Conservation (phyloP, 495 filamentous ascomycete genomes). For the Aspergillus olivimuriae region DNA sequence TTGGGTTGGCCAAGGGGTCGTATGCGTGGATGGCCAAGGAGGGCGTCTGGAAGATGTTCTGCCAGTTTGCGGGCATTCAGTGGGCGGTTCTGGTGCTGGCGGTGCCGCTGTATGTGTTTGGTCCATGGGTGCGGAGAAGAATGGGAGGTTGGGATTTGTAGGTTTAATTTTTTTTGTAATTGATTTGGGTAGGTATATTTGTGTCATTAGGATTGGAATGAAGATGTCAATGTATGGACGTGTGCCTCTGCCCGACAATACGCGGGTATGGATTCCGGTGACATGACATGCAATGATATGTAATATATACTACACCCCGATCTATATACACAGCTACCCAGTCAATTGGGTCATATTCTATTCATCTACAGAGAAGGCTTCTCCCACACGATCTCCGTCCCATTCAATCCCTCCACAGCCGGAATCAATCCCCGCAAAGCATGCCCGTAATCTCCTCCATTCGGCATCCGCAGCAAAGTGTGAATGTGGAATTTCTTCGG, state of each 20-base stretch:
- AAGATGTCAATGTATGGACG: too few relatives aligned
- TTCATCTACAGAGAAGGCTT: slow-evolving; percentile 3
- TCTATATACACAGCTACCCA: too few relatives aligned
- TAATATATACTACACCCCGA: too few relatives aligned
- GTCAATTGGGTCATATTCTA: too few relatives aligned
- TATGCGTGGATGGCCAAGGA: slow-evolving; percentile 25
- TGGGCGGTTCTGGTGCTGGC: slow-evolving; percentile 28
- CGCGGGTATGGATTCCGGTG: too few relatives aligned
- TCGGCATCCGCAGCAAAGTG: slow-evolving; percentile 62
- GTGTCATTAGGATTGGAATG: too few relatives aligned
- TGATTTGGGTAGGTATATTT: too few relatives aligned
- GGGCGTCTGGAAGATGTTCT: slow-evolving; percentile 32
- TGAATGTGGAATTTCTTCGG: slow-evolving; percentile 75
- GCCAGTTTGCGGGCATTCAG: slow-evolving; percentile 31
- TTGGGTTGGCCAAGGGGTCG: slow-evolving; percentile 24
- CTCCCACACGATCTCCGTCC: slow-evolving; percentile 38
- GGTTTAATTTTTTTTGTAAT: too few relatives aligned
- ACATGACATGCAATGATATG: too few relatives aligned
- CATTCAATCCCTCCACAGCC: slow-evolving; percentile 30
- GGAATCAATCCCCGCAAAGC: slow-evolving; percentile 41
- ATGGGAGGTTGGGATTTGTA: too few relatives aligned
- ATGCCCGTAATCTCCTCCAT: slow-evolving; percentile 68
- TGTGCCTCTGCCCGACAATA: too few relatives aligned
- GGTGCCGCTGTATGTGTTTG: slow-evolving; percentile 27
- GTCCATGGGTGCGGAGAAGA: slow-evolving; percentile 22